Evolutionary conservation across 2,329 filamentous ascomycete genomes (phyloP), one percentile per base, ranked within the genome.

Genomic region (Xylaria hypoxylon): DNA sequence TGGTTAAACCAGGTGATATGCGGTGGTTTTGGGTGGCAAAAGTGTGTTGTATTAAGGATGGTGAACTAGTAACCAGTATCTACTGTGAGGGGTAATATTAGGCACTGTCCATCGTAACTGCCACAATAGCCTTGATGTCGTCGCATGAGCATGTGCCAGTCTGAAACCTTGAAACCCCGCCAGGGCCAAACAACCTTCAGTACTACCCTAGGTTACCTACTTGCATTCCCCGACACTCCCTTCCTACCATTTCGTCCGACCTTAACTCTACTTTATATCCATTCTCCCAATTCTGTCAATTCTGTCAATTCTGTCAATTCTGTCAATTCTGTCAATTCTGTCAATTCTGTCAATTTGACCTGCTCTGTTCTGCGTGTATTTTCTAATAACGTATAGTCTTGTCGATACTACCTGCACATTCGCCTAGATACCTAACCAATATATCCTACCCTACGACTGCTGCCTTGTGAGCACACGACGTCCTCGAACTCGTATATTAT

Each of bases 161-260:
- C 64, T 68, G 57, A 65, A 65, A 65, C 57, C 48, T 47, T 53
- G 58, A 53, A 68, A 67, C 69, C 68, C 70, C 68, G 68, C 70
- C 64, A 70, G 60, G 56, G 59, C 60, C 26, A 58, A 48, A 35
- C 22, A 22, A 42, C 17, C 17, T 10, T 3, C 52, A 48, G 8
- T 26, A 35, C 57, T 11, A 33, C 24, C 51, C 11, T 42, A 19
- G 15, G 11, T 10, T 22, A 33, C 26, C 10, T 33, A 40, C 56
- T 4, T 48, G 22, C 33, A 47, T 56, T 62, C 52, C 10, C 64
- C 45, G 28, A 50, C 35, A 19, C 24, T 24, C 38, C 17, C 31
- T 48, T 19, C 35, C 28, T 53, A 50, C 52, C 38, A 50, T 35
- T 45, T 42, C 47, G 17, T 38, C n/a, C 38, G n/a, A 64, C 40